Conservation (phyloP, 1,284 basidiomycete species). For the Trametes sp. region DNA sequence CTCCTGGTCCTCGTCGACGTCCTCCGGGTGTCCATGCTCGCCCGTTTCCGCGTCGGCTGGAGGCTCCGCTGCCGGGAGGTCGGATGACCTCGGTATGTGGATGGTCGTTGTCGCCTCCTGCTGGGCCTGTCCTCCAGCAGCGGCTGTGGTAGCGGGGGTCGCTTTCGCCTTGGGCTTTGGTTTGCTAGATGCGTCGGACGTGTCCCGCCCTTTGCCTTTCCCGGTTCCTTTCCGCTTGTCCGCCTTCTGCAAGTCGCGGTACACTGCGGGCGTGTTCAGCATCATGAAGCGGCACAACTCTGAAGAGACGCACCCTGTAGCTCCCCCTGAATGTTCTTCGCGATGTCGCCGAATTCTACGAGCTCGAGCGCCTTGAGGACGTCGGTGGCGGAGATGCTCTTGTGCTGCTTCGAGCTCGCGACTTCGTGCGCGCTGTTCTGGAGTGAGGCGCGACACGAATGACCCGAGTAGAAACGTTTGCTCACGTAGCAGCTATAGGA, state of each 20-base stretch:
- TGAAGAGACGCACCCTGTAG: constrained; percentile 62
- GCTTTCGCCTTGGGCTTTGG: constrained; percentile 40
- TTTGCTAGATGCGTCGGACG: constrained; percentile 31
- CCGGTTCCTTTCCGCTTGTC: constrained; percentile 56
- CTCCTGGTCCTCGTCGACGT: constrained; percentile 38
- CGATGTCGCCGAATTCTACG: constrained; percentile 82
- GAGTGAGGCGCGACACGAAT: background rate
- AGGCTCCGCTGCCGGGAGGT: constrained; percentile 9
- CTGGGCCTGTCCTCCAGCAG: constrained; percentile 7
- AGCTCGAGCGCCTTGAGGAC: constrained; percentile 87
- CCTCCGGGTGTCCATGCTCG: constrained; percentile 35
- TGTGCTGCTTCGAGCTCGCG: constrained; percentile 84
- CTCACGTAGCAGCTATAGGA: constrained; percentile 70
- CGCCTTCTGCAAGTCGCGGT: constrained; percentile 62
- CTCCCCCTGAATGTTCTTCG: constrained; percentile 73
- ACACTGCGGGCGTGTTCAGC: constrained; percentile 49
- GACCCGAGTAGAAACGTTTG: background rate
- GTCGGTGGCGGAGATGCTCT: constrained; percentile 88
- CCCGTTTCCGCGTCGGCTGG: constrained; percentile 35
- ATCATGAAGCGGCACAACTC: background rate
- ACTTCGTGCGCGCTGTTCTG: constrained; percentile 81
- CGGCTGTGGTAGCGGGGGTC: too few species aligned
- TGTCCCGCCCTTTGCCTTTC: constrained; percentile 45
- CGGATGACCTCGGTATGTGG: constrained; percentile 30
- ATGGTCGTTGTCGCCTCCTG: constrained; percentile 35